phyloP scores from a whole-genome alignment of 2,329 filamentous ascomycete genomes.

The Seiridium unicorne region DNA sequence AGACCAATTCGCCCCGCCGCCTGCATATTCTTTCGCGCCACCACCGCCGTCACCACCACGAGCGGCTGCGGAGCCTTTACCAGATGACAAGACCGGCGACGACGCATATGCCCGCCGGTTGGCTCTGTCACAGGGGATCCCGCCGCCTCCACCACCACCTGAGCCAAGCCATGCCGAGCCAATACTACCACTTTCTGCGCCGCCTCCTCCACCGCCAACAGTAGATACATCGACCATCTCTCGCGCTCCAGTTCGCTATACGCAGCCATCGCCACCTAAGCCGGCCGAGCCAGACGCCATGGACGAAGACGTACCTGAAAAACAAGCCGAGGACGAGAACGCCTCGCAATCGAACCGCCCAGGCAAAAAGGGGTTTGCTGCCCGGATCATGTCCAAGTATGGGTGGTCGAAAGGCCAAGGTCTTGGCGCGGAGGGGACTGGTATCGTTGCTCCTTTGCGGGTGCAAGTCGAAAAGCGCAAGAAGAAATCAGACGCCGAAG shows the following conservation, averaged over 20 bases:
- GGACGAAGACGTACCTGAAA: conserved; percentile 26
- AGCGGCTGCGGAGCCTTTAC: conserved; percentile 31
- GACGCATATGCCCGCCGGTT: conserved; percentile 67
- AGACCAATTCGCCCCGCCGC: conserved; percentile 62
- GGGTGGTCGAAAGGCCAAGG: conserved; percentile 89
- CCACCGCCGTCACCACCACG: conserved; percentile 50
- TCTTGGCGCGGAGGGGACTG: conserved; percentile 76
- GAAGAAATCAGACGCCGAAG: conserved; percentile 74
- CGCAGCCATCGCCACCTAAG: conserved; percentile 44
- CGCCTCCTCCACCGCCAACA: conserved; percentile 31
- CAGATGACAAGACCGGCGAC: conserved; percentile 63
- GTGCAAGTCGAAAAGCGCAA: conserved; percentile 85
- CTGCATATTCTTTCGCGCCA: conserved; percentile 55
- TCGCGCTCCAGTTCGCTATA: conserved; percentile 75
- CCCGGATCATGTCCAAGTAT: conserved; percentile 88
- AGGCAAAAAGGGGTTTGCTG: conserved; percentile 80
- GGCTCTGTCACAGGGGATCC: conserved; percentile 48
- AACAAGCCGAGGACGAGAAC: conserved; percentile 19
- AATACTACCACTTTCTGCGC: conserved; percentile 13
- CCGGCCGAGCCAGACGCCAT: conserved; percentile 36
- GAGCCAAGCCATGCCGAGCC: conserved; percentile 23
- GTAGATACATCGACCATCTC: conserved; percentile 63
- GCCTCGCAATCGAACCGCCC: conserved; percentile 62
- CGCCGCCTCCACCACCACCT: conserved; percentile 27
- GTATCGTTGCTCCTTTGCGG: conserved; percentile 80